Percentiles rank a stretch among this genome's conserved stretches.
Evolutionary conservation across 306 rosid genomes (phyloP).

Genomic region (Sophora flavescens): DNA sequence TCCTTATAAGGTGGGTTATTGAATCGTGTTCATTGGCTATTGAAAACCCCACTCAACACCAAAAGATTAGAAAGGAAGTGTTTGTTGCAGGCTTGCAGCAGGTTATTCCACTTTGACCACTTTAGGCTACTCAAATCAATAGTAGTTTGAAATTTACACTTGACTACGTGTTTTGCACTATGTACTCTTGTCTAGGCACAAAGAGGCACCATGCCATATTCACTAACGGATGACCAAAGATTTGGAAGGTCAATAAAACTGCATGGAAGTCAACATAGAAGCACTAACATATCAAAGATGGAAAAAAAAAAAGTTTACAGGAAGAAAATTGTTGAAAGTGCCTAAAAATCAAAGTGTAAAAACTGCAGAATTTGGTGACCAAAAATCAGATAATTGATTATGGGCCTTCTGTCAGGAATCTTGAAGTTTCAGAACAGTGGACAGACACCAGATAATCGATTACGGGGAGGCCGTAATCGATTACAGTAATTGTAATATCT

Average conservation of each 20-base stretch:
- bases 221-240: neutral
- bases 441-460: too few species aligned
- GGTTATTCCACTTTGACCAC: constrained; percentile 34
- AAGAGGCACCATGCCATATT: neutral
- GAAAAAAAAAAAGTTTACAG: too few species aligned
- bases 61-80: constrained; percentile 20
- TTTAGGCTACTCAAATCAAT: constrained; percentile 16
- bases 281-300: too few species aligned
- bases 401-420: too few species aligned
- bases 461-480: too few species aligned
- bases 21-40: neutral
- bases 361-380: too few species aligned
- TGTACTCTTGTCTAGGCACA: neutral
- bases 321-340: too few species aligned
- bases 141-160: constrained; percentile 32
- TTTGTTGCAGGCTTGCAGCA: neutral
- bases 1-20: constrained; percentile 43
- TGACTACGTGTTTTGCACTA: constrained; percentile 8
- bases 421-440: too few species aligned
- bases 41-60: constrained; percentile 20
- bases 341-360: too few species aligned
- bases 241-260: neutral
- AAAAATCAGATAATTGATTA: too few species aligned
- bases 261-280: neutral
- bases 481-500: too few species aligned